These are phyloP conservation scores for Hypoxylon sp. DNA, from an alignment of 2,329 filamentous ascomycete genomes.

Conservation along the genomic window DNA sequence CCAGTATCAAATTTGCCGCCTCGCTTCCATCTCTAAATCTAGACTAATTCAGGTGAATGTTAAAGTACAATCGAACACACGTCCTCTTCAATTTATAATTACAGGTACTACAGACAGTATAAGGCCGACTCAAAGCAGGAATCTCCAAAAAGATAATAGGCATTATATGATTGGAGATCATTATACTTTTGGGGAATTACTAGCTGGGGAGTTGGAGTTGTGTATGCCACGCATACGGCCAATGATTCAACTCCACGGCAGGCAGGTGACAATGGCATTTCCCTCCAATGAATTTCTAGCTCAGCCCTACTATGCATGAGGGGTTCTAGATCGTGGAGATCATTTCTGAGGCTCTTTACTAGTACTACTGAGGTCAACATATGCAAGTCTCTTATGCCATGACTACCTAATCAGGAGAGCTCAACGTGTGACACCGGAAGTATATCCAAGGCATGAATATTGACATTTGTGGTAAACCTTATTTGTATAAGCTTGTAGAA, in stretches of 20 bases:
- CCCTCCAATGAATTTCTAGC: conserved; percentile 26
- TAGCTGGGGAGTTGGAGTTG: conserved; percentile 10
- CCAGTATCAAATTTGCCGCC: too few species aligned
- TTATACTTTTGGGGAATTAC: conserved; percentile 9
- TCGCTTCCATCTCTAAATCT: too few species aligned
- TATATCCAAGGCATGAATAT: not conserved
- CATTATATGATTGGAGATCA: not conserved
- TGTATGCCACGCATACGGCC: conserved; percentile 16
- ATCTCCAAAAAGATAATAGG: not conserved
- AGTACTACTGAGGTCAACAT: not conserved
- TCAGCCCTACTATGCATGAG: conserved; percentile 34
- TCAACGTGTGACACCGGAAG: not conserved
- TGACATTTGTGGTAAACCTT: too few species aligned
- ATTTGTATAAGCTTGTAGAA: too few species aligned
- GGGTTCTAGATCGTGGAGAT: conserved; percentile 35
- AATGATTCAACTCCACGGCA: conserved; percentile 10
- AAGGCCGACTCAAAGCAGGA: not conserved
- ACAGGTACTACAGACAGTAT: not conserved
- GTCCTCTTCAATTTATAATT: not conserved
- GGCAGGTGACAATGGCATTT: conserved; percentile 18
- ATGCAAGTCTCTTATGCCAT: not conserved
- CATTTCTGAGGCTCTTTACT: conserved; percentile 27
- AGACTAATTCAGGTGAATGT: not conserved
- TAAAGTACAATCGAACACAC: not conserved
- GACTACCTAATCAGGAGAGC: conserved; percentile 1